Base-by-base conservation (phyloP, 805 yeast species). In the Maudiozyma turicensis region DNA sequence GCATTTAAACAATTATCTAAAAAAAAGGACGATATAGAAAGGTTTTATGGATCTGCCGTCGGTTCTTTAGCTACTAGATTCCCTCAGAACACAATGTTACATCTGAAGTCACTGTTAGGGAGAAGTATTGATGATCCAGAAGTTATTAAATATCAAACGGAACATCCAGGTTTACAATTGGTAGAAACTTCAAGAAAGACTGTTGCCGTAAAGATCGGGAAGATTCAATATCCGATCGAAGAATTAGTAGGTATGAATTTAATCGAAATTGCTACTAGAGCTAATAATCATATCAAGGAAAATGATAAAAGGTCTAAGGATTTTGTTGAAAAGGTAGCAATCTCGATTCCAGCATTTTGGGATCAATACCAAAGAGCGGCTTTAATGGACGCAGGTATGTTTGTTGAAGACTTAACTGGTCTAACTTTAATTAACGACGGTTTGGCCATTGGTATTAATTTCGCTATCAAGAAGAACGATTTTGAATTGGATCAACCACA, bases 191-290 rank as follows among this genome's bases (percentile, higher is more conserved):
- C 70, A 59, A 72, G 87, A 55, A 68, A 76, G 47, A 72, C 87
- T 0, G 68, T 87, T 41, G 75, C 81, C n/a, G 72, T 86, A 54
- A 58, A 67, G 2, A 60, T 79, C n/a, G 75, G 73, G 39, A 72
- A 72, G 47, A 72, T 73, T 3, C 64, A 70, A 31, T 79, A 72
- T 48, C 70, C 83, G 3, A 73, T 82, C 10, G 97, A 93, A 66
- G 97, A 93, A 64, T 61, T 86, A 0, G 65, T 84, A 33, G 97
- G 95, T 7, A 91, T 93, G 99, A 72, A 76, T 46, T 69, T 91
- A 48, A 75, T 75, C 47, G 84, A 87, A 48, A 72, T 85, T 53
- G 78, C 77, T 50, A 56, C 62, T 3, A 75, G 95, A 48, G 95
- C 95, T 3, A 72, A 81, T 47, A 66, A 64, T 1, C 72, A 81